Evolutionary conservation across 228 moss, liverwort and hornwort species (phyloP), one percentile per base, ranked within the genome.

Genomic region (Sphagnum magellanicum): DNA sequence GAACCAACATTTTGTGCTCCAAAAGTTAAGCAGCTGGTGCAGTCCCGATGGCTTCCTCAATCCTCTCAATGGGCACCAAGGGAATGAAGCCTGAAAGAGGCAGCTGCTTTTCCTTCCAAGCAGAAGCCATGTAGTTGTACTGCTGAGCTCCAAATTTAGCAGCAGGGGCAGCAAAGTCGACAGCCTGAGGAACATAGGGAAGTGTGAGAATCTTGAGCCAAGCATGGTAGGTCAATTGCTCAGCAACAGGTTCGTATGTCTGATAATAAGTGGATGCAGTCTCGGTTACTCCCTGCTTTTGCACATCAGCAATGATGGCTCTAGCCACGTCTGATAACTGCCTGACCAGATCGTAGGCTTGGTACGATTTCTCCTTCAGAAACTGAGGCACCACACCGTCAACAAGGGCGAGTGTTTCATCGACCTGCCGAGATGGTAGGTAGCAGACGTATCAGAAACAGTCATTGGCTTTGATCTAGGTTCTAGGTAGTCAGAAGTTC

Each of bases 181-280:
- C 79, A 6, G 85, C 91, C 73, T 84, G 87, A 1, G 93, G 91
- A 57, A 90, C 91, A 65, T 69, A 69, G 49, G 93, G 93, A 48
- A 91, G 81, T 5, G 67, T 78, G 63, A 88, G 76, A 51, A 91
- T 51, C 57, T 67, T 81, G 17, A 87, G 76, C 93, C 91, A 93
- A 47, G 78, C 87, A 8, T 85, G 82, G 49, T 71, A 85, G 0
- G 84, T 88, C 61, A 91, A 77, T 6, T 87, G 68, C 73, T 91
- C 91, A 61, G 91, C 93, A 49, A 91, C 76, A 48, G 97, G 97
- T 71, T 90, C 91, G 15, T 84, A 90, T 65, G 77, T 87, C 51
- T 80, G 73, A 48, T 90, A 91, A 53, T 75, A 88, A 6, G 78
- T 73, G 17, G 79, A 67, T 11, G 87, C 91, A 13, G 93, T 91